phyloP scores from a whole-genome alignment of 148 eudicot species.

The Camellia granthamiana region DNA sequence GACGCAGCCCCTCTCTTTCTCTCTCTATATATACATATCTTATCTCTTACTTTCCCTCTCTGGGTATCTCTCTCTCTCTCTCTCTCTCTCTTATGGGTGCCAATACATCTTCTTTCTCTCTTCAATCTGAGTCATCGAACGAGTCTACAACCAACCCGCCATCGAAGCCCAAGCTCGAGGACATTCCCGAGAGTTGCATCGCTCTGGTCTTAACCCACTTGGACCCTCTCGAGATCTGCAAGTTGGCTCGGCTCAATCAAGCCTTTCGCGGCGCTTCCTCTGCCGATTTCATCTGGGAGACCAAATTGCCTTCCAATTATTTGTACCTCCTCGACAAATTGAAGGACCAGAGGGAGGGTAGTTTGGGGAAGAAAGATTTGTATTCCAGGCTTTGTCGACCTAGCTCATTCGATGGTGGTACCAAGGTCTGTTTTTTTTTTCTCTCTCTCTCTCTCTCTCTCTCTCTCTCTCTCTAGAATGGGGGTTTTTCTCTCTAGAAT shows the following conservation, averaged over 20 bases:
- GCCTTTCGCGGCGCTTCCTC: conserved; percentile 75
- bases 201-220: conserved; percentile 60
- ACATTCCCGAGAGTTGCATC: conserved; percentile 80
- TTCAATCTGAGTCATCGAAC: conserved; percentile 3
- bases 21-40: not conserved
- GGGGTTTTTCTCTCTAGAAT: not conserved
- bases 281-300: conserved; percentile 84
- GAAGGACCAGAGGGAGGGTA: conserved; percentile 5
- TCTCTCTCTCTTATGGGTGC: conserved; percentile 24
- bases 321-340: conserved; percentile 37
- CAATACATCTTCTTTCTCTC: conserved; percentile 8
- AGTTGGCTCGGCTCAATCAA: conserved; percentile 60
- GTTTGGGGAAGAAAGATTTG: conserved; percentile 57
- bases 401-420: conserved; percentile 57
- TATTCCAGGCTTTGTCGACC: conserved; percentile 57
- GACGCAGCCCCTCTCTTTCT: not conserved
- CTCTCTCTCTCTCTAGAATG: not conserved
- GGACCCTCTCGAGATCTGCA: conserved; percentile 83
- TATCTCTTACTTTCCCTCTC: not conserved
- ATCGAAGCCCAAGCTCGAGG: conserved; percentile 45
- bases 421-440: conserved; percentile 45
- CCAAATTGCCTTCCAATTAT: conserved; percentile 66
- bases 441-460: not conserved
- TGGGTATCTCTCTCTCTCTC: not conserved
- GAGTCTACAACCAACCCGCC: not conserved